Base-by-base conservation (phyloP, 225 moss, liverwort and hornwort species). In the Neckera pumila region DNA sequence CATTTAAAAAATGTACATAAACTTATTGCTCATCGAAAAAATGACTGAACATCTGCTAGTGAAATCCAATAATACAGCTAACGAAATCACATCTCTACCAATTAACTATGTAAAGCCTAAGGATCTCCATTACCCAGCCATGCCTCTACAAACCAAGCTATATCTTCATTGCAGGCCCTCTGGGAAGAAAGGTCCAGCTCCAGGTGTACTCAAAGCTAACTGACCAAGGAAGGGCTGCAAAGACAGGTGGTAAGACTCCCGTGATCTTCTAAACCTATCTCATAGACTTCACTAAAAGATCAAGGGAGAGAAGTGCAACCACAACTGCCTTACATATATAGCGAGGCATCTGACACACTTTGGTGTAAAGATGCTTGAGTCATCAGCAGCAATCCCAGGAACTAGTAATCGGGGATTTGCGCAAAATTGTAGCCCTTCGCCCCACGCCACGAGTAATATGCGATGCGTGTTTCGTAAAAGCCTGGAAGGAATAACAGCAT, bases 391-490 rank as follows among this genome's bases (percentile, higher is more conserved):
- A 51, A 63, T 60, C n/a, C 18, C 87, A 84, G 56, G 66, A 87
- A n/a, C 72, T 87, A 97, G 83, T 94, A 95, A 3, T 94, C 92
- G 12, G 95, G 95, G 28, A 97, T 95, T 71, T 94, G 94, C 19
- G 96, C 93, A 82, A 90, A 97, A 4, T 82, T 86, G 89, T 95
- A 97, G 70, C 94, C 96, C 51, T 93, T 91, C 36, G 90, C 95
- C 31, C 95, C 95, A 45, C 97, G 96, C 96, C 96, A 97, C 27
- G 95, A 93, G 63, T 97, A 97, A 87, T 97, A 97, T 22, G 97
- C 97, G n/a, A 97, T 95, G 88, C 96, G 95, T 27, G 96, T 97
- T 92, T 99, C 99, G 78, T 99, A 99, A 90, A 99, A 99, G 31
- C 97, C 99, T 14, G 99, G 99, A 31, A 99, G 92, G 67, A 99